Base-by-base conservation (phyloP, 768 basidiomycete genomes). In the Pleurotus djamor region DNA sequence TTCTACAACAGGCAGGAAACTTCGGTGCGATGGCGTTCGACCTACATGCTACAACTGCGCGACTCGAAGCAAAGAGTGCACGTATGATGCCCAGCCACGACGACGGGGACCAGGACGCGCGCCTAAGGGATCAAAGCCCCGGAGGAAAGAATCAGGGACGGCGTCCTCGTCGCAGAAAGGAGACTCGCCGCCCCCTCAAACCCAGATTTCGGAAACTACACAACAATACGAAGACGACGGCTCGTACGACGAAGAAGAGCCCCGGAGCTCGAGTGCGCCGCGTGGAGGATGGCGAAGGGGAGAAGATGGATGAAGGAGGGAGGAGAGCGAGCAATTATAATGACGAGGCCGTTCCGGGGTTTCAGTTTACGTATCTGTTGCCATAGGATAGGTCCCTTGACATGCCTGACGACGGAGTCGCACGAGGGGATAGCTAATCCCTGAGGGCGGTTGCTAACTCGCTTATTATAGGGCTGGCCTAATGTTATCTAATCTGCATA, bases 81-180 rank as follows among this genome's bases (percentile, higher is more conserved):
- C 58, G 21, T 66, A 66, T 52, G 60, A 59, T 28, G 44, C 58
- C 12, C 48, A 67, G 17, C 73, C 75, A 8, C 71, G 82, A 67
- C 83, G 90, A 36, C 82, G 91, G 50, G 91, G 91, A 1, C 89
- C 89, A 58, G 90, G 89, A 32, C 91, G 87, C 73, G 86, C 87
- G 45, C 83, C 85, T 34, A 86, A 86, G 67, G 86, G 87, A 10
- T 74, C 76, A 38, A 80, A 78, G 63, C 65, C 54, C 37, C 72
- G 58, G 83, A 78, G 74, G 81, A 76, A 67, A 63, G 63, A 32
- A 52, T 36, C 41, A 48, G 54, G 54, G 54, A 56, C 54, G 54
- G 54, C 54, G 28, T 56, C 54, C 41, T 44, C 54, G 36, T 56
- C 54, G 8, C 54, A 56, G 54, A 56, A 56, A 28, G 54, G 54